These are phyloP conservation scores for Centella asiatica DNA, from an alignment of 129 eudicot species.

Conservation along the genomic window DNA sequence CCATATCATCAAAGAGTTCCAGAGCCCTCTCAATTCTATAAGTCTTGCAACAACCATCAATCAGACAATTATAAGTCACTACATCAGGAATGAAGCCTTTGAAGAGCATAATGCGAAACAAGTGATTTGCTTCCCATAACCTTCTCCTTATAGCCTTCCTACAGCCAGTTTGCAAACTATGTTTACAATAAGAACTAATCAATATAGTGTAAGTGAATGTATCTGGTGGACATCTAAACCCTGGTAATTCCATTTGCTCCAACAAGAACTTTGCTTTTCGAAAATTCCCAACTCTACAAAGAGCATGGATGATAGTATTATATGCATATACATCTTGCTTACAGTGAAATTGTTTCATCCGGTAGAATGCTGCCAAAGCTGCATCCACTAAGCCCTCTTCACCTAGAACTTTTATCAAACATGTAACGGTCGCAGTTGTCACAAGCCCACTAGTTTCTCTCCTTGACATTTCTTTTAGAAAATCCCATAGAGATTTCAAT, in stretches of 20 bases:
- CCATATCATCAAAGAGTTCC: slow-evolving; percentile 76
- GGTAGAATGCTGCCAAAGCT: slow-evolving; percentile 56
- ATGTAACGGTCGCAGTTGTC: slow-evolving; percentile 62
- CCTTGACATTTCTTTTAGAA: slow-evolving; percentile 66
- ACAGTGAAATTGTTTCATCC: slow-evolving; percentile 84
- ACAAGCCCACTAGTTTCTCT: slow-evolving; percentile 34
- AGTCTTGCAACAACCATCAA: slow-evolving; percentile 91
- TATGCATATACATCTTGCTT: slow-evolving; percentile 77
- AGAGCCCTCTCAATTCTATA: slow-evolving; percentile 71
- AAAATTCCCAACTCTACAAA: slow-evolving; percentile 75
- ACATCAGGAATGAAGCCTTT: slow-evolving; percentile 91
- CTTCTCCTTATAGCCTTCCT: slow-evolving; percentile 77
- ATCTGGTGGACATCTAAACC: slow-evolving; percentile 82
- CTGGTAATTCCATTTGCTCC: slow-evolving; percentile 89
- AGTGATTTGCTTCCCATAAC: slow-evolving; percentile 90
- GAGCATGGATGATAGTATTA: slow-evolving; percentile 55
- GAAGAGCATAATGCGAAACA: slow-evolving; percentile 73
- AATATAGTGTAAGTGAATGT: slow-evolving; percentile 66
- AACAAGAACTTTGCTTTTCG: slow-evolving; percentile 69
- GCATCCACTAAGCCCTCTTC: slow-evolving; percentile 73
- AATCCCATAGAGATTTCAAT: slow-evolving; percentile 51
- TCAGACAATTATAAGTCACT: slow-evolving; percentile 85
- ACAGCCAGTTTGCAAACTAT: slow-evolving; percentile 59
- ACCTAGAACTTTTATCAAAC: slow-evolving; percentile 80
- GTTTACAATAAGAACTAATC: slow-evolving; percentile 72